These are phyloP conservation scores for Mycosphaerella sp. DNA, from an alignment of 2,329 filamentous ascomycete genomes.

Conservation along the genomic window DNA sequence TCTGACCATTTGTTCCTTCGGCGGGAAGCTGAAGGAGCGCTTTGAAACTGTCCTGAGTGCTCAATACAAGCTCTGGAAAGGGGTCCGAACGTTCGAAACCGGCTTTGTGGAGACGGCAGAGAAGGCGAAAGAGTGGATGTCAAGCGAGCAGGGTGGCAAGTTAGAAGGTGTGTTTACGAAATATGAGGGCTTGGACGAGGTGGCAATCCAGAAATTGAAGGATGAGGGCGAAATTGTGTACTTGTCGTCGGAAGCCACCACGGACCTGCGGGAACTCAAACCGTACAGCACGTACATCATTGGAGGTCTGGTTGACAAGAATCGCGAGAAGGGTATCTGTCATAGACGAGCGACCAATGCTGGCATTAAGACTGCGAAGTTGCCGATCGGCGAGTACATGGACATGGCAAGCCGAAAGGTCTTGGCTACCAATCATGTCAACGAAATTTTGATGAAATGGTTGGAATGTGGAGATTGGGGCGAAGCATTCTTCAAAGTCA, in stretches of 20 bases:
- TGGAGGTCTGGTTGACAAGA: conserved; percentile 91
- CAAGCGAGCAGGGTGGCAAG: conserved; percentile 37
- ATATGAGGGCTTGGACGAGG: conserved; percentile 20
- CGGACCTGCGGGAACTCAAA: conserved; percentile 75
- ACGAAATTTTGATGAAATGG: conserved; percentile 95
- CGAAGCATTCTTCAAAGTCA: conserved; percentile 76
- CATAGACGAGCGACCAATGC: conserved; percentile 69
- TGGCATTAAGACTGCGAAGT: conserved; percentile 77
- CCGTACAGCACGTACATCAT: conserved; percentile 89
- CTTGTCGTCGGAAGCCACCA: conserved; percentile 81
- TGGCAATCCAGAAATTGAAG: conserved; percentile 20
- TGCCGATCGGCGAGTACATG: conserved; percentile 94
- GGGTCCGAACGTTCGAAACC: conserved; percentile 63
- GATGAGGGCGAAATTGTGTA: conserved; percentile 63
- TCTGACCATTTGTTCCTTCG: conserved; percentile 71
- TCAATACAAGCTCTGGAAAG: conserved; percentile 73
- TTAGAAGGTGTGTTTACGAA: conserved; percentile 25
- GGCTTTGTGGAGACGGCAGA: conserved; percentile 66
- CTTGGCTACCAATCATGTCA: conserved; percentile 88
- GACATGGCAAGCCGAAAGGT: conserved; percentile 82
- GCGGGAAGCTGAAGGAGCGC: conserved; percentile 64
- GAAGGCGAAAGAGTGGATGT: conserved; percentile 63
- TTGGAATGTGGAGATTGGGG: conserved; percentile 88
- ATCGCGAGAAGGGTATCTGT: conserved; percentile 90
- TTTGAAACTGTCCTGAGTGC: conserved; percentile 69